A percentile compares a stretch with the other conserved stretches of the same genome.
Conservation (phyloP, 2,329 filamentous ascomycete species). For the Fusarium sp. region DNA sequence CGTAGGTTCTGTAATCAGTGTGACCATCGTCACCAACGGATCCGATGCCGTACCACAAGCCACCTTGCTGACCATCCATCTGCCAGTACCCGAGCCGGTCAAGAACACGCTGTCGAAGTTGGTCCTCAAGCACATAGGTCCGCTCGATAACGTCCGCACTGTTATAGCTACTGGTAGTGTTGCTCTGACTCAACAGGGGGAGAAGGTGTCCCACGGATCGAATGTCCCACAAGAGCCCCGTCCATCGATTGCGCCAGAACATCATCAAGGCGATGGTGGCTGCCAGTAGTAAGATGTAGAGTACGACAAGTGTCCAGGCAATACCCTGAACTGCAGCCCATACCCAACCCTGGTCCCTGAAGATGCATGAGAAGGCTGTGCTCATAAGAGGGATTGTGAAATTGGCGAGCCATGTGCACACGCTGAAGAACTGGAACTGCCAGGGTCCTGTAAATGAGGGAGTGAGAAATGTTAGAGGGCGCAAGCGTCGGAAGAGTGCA, state of each 20-base stretch:
- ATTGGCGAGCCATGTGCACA: conserved; percentile 80
- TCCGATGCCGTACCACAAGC: conserved; percentile 84
- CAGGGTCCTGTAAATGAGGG: conserved; percentile 71
- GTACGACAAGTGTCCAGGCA: conserved; percentile 79
- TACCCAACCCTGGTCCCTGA: conserved; percentile 71
- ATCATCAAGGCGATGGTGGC: conserved; percentile 66
- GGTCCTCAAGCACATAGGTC: conserved; percentile 64
- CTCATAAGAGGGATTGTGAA: conserved; percentile 86
- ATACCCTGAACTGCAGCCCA: conserved; percentile 85
- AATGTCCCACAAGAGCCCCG: conserved; percentile 87
- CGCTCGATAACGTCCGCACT: conserved; percentile 69
- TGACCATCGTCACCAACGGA: conserved; percentile 52
- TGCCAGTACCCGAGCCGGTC: conserved; percentile 91
- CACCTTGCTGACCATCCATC: conserved; percentile 70
- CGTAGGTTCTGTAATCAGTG: conserved; percentile 38
- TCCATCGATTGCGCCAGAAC: conserved; percentile 74
- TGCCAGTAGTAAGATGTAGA: conserved; percentile 76
- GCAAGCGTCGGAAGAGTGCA: conserved; percentile 75
- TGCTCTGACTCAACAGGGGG: conserved; percentile 81
- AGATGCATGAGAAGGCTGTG: conserved; percentile 76
- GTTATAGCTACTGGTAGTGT: conserved; percentile 78
- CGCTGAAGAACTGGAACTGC: conserved; percentile 72
- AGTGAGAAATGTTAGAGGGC: conserved; percentile 76
- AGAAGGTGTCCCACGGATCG: conserved; percentile 84
- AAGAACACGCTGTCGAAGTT: conserved; percentile 66